Evolutionary conservation across 1,284 basidiomycete genomes (phyloP), one percentile per base, ranked within the genome.

Genomic region (Anthracocystis walkeri): DNA sequence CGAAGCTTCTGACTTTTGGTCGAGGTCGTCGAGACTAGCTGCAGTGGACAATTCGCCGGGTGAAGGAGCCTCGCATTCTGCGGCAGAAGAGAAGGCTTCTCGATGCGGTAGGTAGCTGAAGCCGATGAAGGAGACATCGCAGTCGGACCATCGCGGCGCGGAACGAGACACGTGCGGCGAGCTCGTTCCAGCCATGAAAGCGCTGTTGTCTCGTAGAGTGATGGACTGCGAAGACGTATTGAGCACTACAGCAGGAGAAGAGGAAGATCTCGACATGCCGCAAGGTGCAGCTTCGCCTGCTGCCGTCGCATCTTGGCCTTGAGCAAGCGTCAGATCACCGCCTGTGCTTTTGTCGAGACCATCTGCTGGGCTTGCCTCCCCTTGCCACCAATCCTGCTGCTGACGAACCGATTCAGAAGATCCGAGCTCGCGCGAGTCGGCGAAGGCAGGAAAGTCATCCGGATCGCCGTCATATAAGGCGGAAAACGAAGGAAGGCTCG

Each of bases 381-480:
- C 58, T 3, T 61, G 18, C 45, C 53, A 65, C 58, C 70, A 65
- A n/a, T 50, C 27, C 38, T 49, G 69, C 27, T 61, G 58, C 49
- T 66, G 42, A 41, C 41, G 58, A 12, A 58, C 4, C 21, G 62
- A 65, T 2, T 70, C 62, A 4, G 62, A 57, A 2, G 58, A 57
- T 2, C 45, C 63, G 31, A 70, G 49, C 54, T 80, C 77, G 25
- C 66, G 62, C 12, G 80, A 78, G 49, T 84, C 81, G 12, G 58
- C 54, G 46, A 79, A 82, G 1, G 67, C 77, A 0, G 82, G 82
- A 59, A 84, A 84, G 41, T 82, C 76, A 53, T 81, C 71, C 7
- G 78, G 58, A 23, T 80, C 53, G 27, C 82, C 82, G 12, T 63
- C 45, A 51, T 69, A 84, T 33, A 84, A 67, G 1, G 72, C 73